Base-by-base conservation (phyloP, 2,329 filamentous ascomycete species). In the Endoconidiophora polonica region DNA sequence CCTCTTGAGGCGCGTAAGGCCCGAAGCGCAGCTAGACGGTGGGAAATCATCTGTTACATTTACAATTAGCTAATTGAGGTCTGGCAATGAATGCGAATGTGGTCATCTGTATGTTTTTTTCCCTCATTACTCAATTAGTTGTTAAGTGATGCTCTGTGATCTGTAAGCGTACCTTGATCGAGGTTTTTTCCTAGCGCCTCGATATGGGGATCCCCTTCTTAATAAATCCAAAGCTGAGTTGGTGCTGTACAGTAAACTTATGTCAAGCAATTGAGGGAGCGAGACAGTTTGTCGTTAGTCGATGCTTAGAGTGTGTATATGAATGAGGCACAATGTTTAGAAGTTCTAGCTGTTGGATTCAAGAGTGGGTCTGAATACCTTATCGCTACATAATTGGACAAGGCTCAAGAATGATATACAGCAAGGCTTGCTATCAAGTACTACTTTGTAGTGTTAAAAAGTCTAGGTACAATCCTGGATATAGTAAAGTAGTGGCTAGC, bases 1-100 rank as follows among this genome's bases (percentile, higher is more conserved):
- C 18, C 52, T 63, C 66, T 60, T 68, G 67, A 58, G 63, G 59
- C 58, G 63, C 63, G 57, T 63, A 65, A 57, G n/a, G 52, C 44
- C n/a, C 45, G 46, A 33, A 50, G 39, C 18, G 18, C 22, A n/a
- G 44, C 44, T 23, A 58, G 69, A 67, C 60, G 69, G 57, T 44
- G 40, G 39, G 46, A 41, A 5, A 47, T 41, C 50, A 52, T 52
- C 48, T 44, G 42, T 37, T 3, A 18, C 9, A 29, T 22, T n/a
- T 22, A 24, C 14, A 6, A 41, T 41, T 41, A n/a, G 38, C 10
- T n/a, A 16, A 9, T 33, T 33, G 26, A 33, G 26, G 7, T 10
- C 26, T 9, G 3, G 26, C 26, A 5, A 33, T 33, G 4, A 33
- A 41, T 16, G 38, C 12, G 5, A 41, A 4, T 20, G 16, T 18